These are phyloP conservation scores for Mallotus nudiflorus DNA, from an alignment of 345 rosid genomes.

Conservation along the genomic window DNA sequence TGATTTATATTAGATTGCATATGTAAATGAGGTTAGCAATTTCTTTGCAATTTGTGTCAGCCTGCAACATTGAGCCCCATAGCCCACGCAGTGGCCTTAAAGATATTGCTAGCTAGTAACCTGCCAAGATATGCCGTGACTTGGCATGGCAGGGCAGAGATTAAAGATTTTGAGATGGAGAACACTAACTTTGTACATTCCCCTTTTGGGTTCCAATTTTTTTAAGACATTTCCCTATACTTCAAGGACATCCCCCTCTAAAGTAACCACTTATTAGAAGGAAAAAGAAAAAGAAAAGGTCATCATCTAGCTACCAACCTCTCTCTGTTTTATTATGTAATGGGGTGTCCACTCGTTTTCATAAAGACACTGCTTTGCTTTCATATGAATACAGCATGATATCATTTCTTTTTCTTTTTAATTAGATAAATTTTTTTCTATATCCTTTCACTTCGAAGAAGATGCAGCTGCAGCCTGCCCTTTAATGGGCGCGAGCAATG, in stretches of 20 bases:
- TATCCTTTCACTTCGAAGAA: too few relatives aligned
- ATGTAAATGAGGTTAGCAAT: not conserved
- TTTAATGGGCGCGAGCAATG: too few relatives aligned
- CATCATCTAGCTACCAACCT: too few relatives aligned
- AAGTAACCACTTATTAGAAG: not conserved
- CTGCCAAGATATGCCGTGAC: not conserved
- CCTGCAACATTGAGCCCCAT: not conserved
- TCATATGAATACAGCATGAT: too few relatives aligned
- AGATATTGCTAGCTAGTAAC: not conserved
- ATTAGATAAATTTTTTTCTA: too few relatives aligned
- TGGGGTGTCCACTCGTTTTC: too few relatives aligned
- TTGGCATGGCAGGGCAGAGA: not conserved
- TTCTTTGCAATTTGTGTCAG: not conserved
- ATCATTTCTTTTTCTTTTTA: too few relatives aligned
- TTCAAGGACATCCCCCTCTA: not conserved
- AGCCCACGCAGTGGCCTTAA: not conserved
- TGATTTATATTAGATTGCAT: not conserved
- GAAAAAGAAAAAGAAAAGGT: too few relatives aligned
- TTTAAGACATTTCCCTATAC: not conserved
- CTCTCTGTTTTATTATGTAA: too few relatives aligned
- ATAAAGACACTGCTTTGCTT: too few relatives aligned
- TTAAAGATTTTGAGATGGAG: not conserved
- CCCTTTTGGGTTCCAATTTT: not conserved
- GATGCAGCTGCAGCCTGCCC: too few relatives aligned
- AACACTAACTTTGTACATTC: not conserved